These are phyloP conservation scores for Macrophomina tecta DNA, from an alignment of 2,329 filamentous ascomycete species.

Conservation along the genomic window DNA sequence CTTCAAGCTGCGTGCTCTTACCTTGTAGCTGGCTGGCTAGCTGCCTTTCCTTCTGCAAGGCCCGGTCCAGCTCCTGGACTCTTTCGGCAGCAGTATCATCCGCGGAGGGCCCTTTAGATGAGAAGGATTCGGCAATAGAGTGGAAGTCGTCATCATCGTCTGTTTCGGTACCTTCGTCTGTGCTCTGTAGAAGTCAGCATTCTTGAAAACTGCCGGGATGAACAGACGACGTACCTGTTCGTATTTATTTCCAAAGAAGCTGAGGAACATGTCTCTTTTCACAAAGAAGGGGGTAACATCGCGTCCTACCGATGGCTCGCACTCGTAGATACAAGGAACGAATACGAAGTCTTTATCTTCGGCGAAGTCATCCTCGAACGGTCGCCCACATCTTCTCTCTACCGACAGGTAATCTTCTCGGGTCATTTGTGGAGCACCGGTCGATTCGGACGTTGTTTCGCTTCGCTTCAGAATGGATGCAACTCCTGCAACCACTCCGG, in stretches of 20 bases:
- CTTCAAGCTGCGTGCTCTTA: too few relatives aligned
- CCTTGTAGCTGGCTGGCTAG: too few relatives aligned
- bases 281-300: not conserved
- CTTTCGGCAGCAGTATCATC: too few relatives aligned
- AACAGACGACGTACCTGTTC: too few relatives aligned
- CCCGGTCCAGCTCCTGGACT: too few relatives aligned
- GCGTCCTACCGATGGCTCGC: not conserved
- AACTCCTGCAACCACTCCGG: not conserved
- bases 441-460: not conserved
- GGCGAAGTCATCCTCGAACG: slow-evolving; percentile 1
- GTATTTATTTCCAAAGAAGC: not conserved
- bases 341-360: slow-evolving; percentile 4
- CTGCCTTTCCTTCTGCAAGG: too few relatives aligned
- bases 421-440: too few relatives aligned
- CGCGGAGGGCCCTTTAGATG: too few relatives aligned
- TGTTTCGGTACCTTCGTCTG: too few relatives aligned
- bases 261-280: not conserved
- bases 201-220: too few relatives aligned
- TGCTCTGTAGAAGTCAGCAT: not conserved
- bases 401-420: not conserved
- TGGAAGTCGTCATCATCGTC: too few relatives aligned
- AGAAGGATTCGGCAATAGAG: too few relatives aligned
- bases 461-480: not conserved
- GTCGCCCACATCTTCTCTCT: slow-evolving; percentile 4
- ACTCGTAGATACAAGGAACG: not conserved